phyloP scores from a whole-genome alignment of 306 rosid species.

The Citrullus amarus region DNA sequence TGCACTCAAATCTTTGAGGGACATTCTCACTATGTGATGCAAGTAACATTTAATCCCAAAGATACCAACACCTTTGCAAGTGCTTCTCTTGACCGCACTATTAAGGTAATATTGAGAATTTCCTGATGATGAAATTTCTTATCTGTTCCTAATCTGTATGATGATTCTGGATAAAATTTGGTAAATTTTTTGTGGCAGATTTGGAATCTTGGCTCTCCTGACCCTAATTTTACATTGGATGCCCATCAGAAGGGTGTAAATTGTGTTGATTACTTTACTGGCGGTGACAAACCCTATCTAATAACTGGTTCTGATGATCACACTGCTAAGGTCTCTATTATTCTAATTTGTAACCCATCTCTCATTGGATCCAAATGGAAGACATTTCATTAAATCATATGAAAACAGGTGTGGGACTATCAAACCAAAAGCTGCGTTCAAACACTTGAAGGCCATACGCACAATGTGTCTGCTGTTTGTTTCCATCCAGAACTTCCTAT shows the following conservation, averaged over 20 bases:
- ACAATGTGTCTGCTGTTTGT: conserved; percentile 95
- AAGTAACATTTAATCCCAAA: conserved; percentile 96
- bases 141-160: not conserved
- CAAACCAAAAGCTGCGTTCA: conserved; percentile 99
- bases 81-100: conserved; percentile 98
- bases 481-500: conserved; percentile 97
- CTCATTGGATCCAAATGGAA: not conserved
- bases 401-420: conserved; percentile 94
- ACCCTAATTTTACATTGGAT: conserved; percentile 95
- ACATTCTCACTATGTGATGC: conserved; percentile 96
- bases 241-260: conserved; percentile 93
- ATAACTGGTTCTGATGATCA: conserved; percentile 98
- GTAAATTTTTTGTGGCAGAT: conserved; percentile 33
- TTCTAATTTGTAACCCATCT: not conserved
- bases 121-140: conserved; percentile 8
- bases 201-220: conserved; percentile 96
- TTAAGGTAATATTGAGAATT: conserved; percentile 42
- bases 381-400: conserved; percentile 9
- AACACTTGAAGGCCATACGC: conserved; percentile 99
- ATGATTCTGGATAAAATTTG: not conserved
- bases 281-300: conserved; percentile 96
- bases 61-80: conserved; percentile 99
- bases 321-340: conserved; percentile 69
- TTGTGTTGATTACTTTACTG: conserved; percentile 94
- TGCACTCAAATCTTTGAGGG: conserved; percentile 99